Evolutionary conservation across 2,329 filamentous ascomycete species (phyloP), one percentile per base, ranked within the genome.

Genomic region (Aspergillus glaucus): DNA sequence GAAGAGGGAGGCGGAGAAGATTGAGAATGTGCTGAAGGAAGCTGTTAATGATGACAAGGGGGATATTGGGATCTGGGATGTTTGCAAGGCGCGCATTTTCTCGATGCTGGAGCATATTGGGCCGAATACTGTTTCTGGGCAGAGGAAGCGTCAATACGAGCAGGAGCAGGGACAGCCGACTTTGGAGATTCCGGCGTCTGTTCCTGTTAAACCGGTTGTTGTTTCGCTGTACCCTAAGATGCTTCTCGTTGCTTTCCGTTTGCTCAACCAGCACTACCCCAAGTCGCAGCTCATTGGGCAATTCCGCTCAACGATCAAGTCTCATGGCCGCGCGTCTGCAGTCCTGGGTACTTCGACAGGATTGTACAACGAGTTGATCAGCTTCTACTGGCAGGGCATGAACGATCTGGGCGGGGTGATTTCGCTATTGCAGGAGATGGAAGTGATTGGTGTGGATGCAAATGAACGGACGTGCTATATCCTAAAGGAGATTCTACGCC

Each of bases 321-420:
- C 62, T 2, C 64, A 71, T 4, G 73, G 73, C 8, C 64, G 67
- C 3, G 59, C 64, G 12, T 71, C 69, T n/a, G 63, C 69, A 19
- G 58, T 75, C n/a, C 63, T 75, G 4, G 73, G 70, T 10, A 64
- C 67, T 12, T 71, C 67, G 6, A 63, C 64, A 1, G 61, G 60
- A 1, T 64, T 76, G 19, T 75, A 70, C 57, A 73, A 75, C 51
- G 71, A 73, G 39, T 56, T 74, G 50, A 64, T 76, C 26, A 60
- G 62, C 36, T 68, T 71, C 50, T 62, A 67, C 49, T 75, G 73
- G 73, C 57, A 61, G 36, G 65, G 66, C 4, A 69, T 68, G 45
- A 66, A 65, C 6, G 68, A 74, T 41, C 56, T 76, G 2, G 62
- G 65, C 5, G 65, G 61, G 14, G 65, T 76, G 26, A 58, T 71